Conservation (phyloP, 805 yeast species). For the Ogataea nonfermentans region DNA sequence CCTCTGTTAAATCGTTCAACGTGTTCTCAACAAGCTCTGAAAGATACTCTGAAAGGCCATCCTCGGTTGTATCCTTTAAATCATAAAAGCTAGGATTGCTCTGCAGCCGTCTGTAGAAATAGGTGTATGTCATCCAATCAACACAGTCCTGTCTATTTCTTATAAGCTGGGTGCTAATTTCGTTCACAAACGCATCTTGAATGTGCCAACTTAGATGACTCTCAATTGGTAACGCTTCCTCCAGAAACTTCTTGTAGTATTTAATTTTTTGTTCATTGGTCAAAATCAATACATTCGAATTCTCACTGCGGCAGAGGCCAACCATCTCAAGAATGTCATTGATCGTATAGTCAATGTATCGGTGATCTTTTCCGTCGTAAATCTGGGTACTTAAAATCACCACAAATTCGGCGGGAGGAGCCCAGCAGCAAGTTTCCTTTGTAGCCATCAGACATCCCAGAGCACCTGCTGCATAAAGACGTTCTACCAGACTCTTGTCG, state of each 20-base stretch:
- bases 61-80: conserved; percentile 57
- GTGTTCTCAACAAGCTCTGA: conserved; percentile 80
- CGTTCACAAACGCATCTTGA: conserved; percentile 70
- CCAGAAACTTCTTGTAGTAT: conserved; percentile 70
- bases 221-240: conserved; percentile 79
- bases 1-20: conserved; percentile 58
- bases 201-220: conserved; percentile 59
- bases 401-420: conserved; percentile 55
- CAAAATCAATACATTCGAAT: conserved; percentile 46
- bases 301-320: conserved; percentile 37
- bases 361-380: conserved; percentile 71
- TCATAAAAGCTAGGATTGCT: conserved; percentile 89
- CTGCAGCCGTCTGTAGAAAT: conserved; percentile 76
- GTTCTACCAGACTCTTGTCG: conserved; percentile 58
- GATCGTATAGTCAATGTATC: conserved; percentile 66
- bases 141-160: conserved; percentile 77
- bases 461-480: conserved; percentile 47
- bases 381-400: conserved; percentile 68
- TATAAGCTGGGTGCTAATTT: conserved; percentile 65
- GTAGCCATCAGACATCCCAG: conserved; percentile 61
- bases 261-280: conserved; percentile 54
- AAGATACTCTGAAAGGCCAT: conserved; percentile 75
- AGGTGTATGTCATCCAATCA: conserved; percentile 85
- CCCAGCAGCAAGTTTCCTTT: conserved; percentile 49
- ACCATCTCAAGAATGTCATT: conserved; percentile 66